Percentiles rank a stretch among this genome's conserved stretches.
Conservation (phyloP, 1,284 basidiomycete species). For the Ustilago curta region DNA sequence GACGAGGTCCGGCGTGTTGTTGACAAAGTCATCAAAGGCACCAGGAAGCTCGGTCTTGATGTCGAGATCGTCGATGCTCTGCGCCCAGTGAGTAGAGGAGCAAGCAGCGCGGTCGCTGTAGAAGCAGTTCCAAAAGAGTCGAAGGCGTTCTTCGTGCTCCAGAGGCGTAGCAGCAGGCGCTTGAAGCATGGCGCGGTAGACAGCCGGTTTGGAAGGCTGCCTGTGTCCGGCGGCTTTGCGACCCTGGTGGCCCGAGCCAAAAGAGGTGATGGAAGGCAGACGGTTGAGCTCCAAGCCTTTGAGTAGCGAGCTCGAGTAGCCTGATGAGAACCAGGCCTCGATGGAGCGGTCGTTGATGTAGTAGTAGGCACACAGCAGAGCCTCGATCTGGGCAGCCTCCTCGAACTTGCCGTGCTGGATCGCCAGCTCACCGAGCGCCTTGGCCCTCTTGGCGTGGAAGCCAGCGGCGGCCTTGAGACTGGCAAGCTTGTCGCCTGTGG, state of each 20-base stretch:
- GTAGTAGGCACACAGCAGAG: slow-evolving; percentile 48
- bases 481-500: slow-evolving; percentile 32
- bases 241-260: slow-evolving; percentile 9
- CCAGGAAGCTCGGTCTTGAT: slow-evolving; percentile 53
- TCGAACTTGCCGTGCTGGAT: slow-evolving; percentile 43
- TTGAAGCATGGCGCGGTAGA: slow-evolving; percentile 36
- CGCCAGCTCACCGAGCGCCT: slow-evolving; percentile 29
- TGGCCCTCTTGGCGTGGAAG: slow-evolving; percentile 54
- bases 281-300: slow-evolving; percentile 56
- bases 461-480: slow-evolving; percentile 43
- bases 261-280: slow-evolving; percentile 30
- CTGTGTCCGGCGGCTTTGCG: slow-evolving; percentile 11
- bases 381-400: slow-evolving; percentile 47
- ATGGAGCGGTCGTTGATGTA: slow-evolving; percentile 54
- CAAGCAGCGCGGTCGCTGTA: slow-evolving; percentile 54
- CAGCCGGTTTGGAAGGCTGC: slow-evolving; percentile 39
- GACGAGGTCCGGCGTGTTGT: slow-evolving; percentile 29
- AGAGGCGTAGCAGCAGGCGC: slow-evolving; percentile 25
- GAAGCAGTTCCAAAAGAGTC: slow-evolving; percentile 53
- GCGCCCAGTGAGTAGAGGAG: slow-evolving; percentile 55
- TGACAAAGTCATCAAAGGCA: slow-evolving; percentile 53
- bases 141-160: slow-evolving; percentile 52
- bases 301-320: slow-evolving; percentile 27
- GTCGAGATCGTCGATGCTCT: slow-evolving; percentile 51
- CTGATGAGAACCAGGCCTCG: slow-evolving; percentile 57